Conservation (phyloP, 1,284 basidiomycete species). For the Puccinia horiana region DNA sequence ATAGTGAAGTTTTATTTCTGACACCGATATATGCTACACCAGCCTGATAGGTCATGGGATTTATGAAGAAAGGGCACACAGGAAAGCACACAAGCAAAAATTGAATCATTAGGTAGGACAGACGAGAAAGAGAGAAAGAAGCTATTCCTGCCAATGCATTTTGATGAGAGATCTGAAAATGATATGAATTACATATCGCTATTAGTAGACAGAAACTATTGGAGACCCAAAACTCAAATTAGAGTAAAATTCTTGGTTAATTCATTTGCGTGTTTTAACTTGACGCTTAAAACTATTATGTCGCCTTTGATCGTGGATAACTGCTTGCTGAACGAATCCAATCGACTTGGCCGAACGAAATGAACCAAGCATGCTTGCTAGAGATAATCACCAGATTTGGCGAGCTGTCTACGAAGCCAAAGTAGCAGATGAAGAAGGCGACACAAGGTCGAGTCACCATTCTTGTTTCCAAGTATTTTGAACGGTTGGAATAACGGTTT, state of each 20-base stretch:
- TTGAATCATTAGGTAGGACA: not conserved
- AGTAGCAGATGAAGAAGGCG: not conserved
- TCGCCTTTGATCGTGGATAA: not conserved
- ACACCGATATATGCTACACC: not conserved
- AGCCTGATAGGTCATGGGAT: not conserved
- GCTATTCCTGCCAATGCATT: not conserved
- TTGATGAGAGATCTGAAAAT: not conserved
- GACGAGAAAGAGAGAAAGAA: not conserved
- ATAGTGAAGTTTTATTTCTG: not conserved
- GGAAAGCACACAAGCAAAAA: not conserved
- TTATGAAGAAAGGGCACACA: not conserved
- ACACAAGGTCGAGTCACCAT: not conserved
- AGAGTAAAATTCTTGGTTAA: not conserved
- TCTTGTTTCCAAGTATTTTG: conserved; percentile 36
- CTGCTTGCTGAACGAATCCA: not conserved
- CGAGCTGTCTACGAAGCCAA: not conserved
- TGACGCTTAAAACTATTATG: not conserved
- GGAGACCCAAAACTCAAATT: not conserved
- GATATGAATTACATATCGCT: conserved; percentile 2
- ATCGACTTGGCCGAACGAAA: not conserved
- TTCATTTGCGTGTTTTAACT: not conserved
- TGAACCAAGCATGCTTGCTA: not conserved
- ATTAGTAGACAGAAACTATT: not conserved
- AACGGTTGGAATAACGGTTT: conserved; percentile 5
- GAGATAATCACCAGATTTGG: not conserved